Evolutionary conservation across 2,329 filamentous ascomycete genomes (phyloP).

Genomic region (Penicillium brasilianum): DNA sequence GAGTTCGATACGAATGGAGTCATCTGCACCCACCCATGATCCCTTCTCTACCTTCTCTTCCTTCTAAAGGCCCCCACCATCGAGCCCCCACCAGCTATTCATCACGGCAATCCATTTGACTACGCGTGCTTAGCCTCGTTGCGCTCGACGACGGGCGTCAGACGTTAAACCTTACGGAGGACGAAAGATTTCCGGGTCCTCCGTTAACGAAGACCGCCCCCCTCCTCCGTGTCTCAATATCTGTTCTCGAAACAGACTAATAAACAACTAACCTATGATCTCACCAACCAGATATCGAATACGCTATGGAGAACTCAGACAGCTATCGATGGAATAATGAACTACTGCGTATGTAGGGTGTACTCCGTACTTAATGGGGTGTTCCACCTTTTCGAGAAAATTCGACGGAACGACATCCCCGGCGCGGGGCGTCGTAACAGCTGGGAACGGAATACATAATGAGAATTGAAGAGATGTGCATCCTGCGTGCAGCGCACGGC

Average conservation of each 20-base stretch:
- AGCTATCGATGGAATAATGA: not conserved
- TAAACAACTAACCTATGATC: not conserved
- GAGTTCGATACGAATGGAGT: slow-evolving; percentile 4
- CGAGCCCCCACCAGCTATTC: not conserved
- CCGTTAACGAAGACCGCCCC: slow-evolving; percentile 5
- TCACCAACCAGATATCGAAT: not conserved
- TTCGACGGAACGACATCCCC: slow-evolving; percentile 24
- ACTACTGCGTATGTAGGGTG: no score
- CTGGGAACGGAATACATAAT: not conserved
- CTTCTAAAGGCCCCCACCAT: slow-evolving; percentile 6
- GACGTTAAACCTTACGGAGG: slow-evolving; percentile 21
- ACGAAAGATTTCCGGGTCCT: slow-evolving; percentile 14
- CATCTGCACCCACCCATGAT: not conserved
- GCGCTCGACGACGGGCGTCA: slow-evolving; percentile 17
- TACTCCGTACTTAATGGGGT: no score
- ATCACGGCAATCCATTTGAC: not conserved
- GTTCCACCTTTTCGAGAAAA: slow-evolving; percentile 34
- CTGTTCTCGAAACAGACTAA: not conserved
- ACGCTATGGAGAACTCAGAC: not conserved
- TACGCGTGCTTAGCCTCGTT: slow-evolving; percentile 10
- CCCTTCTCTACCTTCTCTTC: slow-evolving; percentile 5
- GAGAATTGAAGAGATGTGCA: no score
- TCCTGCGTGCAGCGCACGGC: not conserved
- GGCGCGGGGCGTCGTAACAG: slow-evolving; percentile 12
- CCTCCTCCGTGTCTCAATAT: not conserved